phyloP scores from a whole-genome alignment of 2,329 filamentous ascomycete species.

The Ophiosphaerella herpotricha region DNA sequence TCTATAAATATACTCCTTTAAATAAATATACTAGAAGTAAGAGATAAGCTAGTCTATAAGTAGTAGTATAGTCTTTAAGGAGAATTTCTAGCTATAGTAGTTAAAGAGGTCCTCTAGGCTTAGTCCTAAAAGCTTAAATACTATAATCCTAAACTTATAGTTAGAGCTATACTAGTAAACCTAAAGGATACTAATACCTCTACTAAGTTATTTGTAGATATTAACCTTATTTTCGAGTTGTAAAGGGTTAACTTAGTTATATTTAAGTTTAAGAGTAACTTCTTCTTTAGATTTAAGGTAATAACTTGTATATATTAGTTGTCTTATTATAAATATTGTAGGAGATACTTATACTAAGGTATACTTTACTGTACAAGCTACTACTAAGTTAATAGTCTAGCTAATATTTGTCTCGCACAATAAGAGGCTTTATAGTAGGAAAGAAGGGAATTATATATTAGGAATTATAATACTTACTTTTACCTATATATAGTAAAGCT shows the following conservation, averaged over 20 bases:
- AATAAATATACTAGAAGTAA: constrained; percentile 99
- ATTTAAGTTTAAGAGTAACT: constrained; percentile 99
- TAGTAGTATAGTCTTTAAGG: constrained; percentile 94
- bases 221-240: constrained; percentile 98
- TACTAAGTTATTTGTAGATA: constrained; percentile 86
- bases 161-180: constrained; percentile 99
- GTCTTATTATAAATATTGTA: no score
- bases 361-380: constrained; percentile 12
- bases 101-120: constrained; percentile 99
- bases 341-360: no score
- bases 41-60: constrained; percentile 98
- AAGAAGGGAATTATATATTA: background rate
- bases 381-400: constrained; percentile 13
- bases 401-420: constrained; percentile 14
- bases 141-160: constrained; percentile 99
- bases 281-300: constrained; percentile 99
- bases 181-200: constrained; percentile 96
- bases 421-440: background rate
- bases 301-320: constrained; percentile 64
- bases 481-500: background rate
- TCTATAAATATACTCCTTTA: constrained; percentile 99
- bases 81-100: constrained; percentile 99
- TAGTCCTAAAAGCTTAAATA: constrained; percentile 92
- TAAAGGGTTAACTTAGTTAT: constrained; percentile 98
- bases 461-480: background rate